A percentile compares a stretch with the other conserved stretches of the same genome.
phyloP scores from a whole-genome alignment of 2,329 filamentous ascomycete species.

The Bisporella sp. region DNA sequence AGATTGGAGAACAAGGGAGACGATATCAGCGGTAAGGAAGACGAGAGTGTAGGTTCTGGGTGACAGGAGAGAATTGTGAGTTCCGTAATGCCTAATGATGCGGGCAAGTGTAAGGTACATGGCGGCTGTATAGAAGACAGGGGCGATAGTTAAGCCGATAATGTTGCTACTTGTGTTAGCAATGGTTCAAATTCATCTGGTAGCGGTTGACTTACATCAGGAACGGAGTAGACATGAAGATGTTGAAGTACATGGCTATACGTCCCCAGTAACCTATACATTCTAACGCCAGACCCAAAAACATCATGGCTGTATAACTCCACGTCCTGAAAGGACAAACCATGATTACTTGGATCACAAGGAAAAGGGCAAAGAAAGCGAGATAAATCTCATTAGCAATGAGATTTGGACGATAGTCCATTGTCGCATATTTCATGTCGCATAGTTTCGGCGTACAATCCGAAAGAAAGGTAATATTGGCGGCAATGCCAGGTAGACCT shows the following conservation, averaged over 20 bases:
- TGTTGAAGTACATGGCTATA: slow-evolving; percentile 15
- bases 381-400: slow-evolving; percentile 2
- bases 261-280: slow-evolving; percentile 48
- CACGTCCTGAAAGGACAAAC: slow-evolving; percentile 42
- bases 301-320: slow-evolving; percentile 47
- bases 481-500: slow-evolving; percentile 5
- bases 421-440: slow-evolving; percentile 5
- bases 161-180: slow-evolving; percentile 40
- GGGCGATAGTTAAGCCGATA: slow-evolving; percentile 38
- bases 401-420: slow-evolving; percentile 6
- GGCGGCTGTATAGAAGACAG: slow-evolving; percentile 49
- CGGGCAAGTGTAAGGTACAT: slow-evolving; percentile 53
- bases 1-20: slow-evolving; percentile 51
- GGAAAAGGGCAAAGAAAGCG: slow-evolving; percentile 11
- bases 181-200: not conserved
- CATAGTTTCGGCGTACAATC: slow-evolving; percentile 12
- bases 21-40: slow-evolving; percentile 41
- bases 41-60: slow-evolving; percentile 43
- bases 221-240: slow-evolving; percentile 15
- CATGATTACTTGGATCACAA: slow-evolving; percentile 14
- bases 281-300: slow-evolving; percentile 45
- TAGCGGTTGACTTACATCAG: slow-evolving; percentile 13
- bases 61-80: slow-evolving; percentile 36
- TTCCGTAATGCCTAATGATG: slow-evolving; percentile 46
- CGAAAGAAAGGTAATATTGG: slow-evolving; percentile 6